Base-by-base conservation (phyloP, 2,329 filamentous ascomycete species). In the Akanthomyces uredinophilus region DNA sequence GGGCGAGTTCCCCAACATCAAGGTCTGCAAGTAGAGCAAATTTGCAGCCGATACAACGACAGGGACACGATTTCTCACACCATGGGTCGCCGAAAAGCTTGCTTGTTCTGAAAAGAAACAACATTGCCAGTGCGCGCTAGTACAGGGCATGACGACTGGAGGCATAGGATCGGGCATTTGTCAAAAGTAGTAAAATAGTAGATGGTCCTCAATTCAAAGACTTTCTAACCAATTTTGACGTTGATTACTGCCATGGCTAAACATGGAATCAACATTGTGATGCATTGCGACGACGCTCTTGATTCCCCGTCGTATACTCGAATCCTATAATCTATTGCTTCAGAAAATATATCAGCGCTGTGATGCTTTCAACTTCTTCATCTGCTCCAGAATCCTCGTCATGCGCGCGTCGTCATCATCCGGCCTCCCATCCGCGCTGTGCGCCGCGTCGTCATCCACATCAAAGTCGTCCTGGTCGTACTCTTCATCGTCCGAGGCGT, bases 401-500 rank as follows among this genome's bases (percentile, higher is more conserved):
- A 76, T 76, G 22, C 71, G 70, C 52, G 70, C 70, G 53, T 74
- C 73, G 57, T 70, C 68, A 50, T 72, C 70, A 32, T 77, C 76
- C 46, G 75, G 74, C 46, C 68, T 71, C 24, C 77, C 76, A 53
- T 75, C 70, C 63, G 78, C 70, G 44, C 73, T 66, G 74, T 74
- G 54, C 24, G 29, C 44, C 44, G 14, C 55, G 11, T 58, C 55
- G 10, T 58, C 44, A 11, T 56, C 70, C 44, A 73, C 44, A 11
- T 56, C 70, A 46, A 73, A 72, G 27, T 73, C 69, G 7, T 72
- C 71, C 22, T 79, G 70, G 60, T 80, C 80, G 60, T 78, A 84
- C 66, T 85, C 82, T 66, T 85, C 82, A 8, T 80, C 73, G 65
- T 84, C 82, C 2, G 83, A 84, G 10, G 80, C 81, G 58, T 84